Base-by-base conservation (phyloP, 768 basidiomycete genomes). In the Kwoniella europaea region DNA sequence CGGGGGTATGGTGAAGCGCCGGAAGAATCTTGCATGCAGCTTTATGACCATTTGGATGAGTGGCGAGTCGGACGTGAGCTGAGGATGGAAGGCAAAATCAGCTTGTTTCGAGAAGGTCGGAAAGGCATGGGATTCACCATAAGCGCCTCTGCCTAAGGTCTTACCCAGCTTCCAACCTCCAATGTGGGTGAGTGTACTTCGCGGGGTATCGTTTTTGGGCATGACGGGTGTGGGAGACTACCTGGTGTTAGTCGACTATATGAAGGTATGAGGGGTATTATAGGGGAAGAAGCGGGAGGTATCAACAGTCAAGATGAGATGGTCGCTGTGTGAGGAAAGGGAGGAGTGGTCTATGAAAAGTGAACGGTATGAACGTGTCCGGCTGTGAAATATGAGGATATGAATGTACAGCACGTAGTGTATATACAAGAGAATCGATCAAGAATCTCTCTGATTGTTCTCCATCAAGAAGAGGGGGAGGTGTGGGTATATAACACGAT, bases 1-100 rank as follows among this genome's bases (percentile, higher is more conserved):
- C 68, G 1, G 46, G 44, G 3, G 24, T 29, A 16, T 65, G 70
- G 65, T 82, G 75, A 3, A 82, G 71, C 1, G 82, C 73, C 10
- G 82, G 82, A 7, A 83, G 73, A 63, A 83, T 83, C 71, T 83
- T 83, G 77, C 80, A 81, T 3, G 82, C 82, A 13, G 78, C 76
- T 50, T 71, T 63, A 24, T 75, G 72, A n/a, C 78, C 78, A 53
- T 55, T 75, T 3, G 61, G 43, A 57, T 82, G 81, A 15, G 76
- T 80, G 5, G 81, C 81, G 52, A 74, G 66, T n/a, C 80, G 74
- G 15, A 83, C 82, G 68, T 82, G 80, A 55, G 76, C 82, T 82
- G 68, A n/a, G 18, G 16, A 53, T 15, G 13, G 18, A 10, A 66
- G 27, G 16, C n/a, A 15, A 15, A 15, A 27, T 54, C 65, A 71